phyloP scores from a whole-genome alignment of 163 green algal species.

The Botryococcus braunii region DNA sequence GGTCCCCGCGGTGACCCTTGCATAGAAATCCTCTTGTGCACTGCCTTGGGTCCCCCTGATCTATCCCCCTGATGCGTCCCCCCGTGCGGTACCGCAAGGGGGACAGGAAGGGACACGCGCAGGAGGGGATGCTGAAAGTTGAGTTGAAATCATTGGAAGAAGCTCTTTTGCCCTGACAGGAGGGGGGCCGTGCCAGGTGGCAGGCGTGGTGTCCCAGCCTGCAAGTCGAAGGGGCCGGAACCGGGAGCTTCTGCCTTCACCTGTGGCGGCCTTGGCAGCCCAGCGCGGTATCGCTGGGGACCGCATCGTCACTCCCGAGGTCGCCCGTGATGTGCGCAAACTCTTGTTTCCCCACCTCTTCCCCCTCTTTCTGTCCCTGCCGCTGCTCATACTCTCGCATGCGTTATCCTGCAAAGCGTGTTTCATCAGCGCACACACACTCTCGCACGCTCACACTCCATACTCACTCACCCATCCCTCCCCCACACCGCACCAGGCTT shows the following conservation, averaged over 20 bases:
- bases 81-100: too few species aligned
- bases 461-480: background rate
- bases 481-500: background rate
- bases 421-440: background rate
- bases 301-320: conserved; percentile 47
- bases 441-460: background rate
- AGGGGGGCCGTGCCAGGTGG: too few species aligned
- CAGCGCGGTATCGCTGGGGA: conserved; percentile 27
- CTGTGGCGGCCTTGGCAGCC: conserved; percentile 58
- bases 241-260: conserved; percentile 44
- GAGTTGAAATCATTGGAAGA: too few species aligned
- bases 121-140: too few species aligned
- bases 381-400: background rate
- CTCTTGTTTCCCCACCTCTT: background rate
- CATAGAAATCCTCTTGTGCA: too few species aligned
- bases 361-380: background rate
- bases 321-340: conserved; percentile 37
- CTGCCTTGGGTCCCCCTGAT: too few species aligned
- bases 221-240: conserved; percentile 59
- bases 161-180: too few species aligned
- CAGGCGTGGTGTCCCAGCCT: conserved; percentile 85
- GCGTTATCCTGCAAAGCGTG: background rate
- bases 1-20: too few species aligned
- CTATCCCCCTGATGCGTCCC: too few species aligned
- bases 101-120: too few species aligned